phyloP scores from a whole-genome alignment of 208 protist species.

The Leishmania tropica region DNA sequence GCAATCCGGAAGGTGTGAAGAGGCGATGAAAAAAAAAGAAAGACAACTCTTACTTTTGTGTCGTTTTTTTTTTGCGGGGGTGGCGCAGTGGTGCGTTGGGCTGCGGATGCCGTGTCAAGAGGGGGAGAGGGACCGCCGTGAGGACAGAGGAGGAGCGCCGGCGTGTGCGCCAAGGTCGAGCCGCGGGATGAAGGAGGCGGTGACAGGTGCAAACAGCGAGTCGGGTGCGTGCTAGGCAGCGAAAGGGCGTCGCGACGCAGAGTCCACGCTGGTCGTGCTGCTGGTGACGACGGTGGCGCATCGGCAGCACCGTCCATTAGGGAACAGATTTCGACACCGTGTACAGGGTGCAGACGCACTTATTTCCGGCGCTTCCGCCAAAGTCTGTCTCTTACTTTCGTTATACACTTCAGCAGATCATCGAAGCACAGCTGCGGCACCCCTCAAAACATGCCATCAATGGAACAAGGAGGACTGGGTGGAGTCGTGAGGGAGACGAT shows the following conservation, averaged over 20 bases:
- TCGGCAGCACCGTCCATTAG: neutral
- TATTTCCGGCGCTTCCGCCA: conserved; percentile 1
- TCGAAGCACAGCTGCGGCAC: neutral
- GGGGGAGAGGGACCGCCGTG: neutral
- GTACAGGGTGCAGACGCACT: neutral
- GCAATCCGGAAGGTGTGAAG: neutral
- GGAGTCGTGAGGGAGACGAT: neutral
- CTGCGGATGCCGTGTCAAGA: neutral
- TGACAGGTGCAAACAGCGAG: neutral
- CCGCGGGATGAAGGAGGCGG: neutral
- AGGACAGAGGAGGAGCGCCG: neutral
- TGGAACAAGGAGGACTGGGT: neutral
- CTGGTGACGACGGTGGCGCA: neutral
- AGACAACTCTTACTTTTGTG: too few species aligned
- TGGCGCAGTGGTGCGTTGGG: too few species aligned
- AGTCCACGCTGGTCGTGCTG: neutral
- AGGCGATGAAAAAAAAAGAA: too few species aligned
- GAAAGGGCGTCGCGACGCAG: neutral
- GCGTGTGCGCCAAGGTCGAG: neutral
- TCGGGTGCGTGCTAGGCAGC: neutral
- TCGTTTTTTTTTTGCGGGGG: too few species aligned
- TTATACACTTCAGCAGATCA: neutral
- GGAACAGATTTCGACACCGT: neutral
- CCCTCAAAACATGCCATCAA: neutral
- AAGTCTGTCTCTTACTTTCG: neutral